Percentiles rank a stretch among this genome's conserved stretches.
Evolutionary conservation across 2,329 filamentous ascomycete species (phyloP).

Genomic region (Pyricularia pennisetigena): DNA sequence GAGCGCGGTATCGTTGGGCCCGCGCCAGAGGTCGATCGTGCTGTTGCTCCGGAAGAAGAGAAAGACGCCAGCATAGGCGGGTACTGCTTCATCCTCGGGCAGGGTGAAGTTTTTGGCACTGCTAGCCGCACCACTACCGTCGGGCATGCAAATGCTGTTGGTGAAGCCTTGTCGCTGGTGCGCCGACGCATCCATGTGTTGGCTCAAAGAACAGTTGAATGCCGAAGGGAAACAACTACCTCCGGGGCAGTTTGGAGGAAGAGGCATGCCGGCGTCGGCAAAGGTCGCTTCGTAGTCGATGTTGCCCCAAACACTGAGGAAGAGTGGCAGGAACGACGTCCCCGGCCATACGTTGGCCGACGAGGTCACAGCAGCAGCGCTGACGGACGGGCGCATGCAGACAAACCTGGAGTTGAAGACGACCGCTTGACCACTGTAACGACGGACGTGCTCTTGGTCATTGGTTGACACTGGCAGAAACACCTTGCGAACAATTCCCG

Average conservation of each 20-base stretch:
- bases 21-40: constrained; percentile 5
- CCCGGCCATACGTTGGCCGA: neutral
- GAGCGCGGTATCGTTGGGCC: constrained; percentile 3
- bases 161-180: constrained; percentile 6
- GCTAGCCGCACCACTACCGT: neutral
- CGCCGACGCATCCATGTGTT: neutral
- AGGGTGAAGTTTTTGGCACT: constrained; percentile 5
- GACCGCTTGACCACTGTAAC: constrained; percentile 9
- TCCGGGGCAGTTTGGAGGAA: constrained; percentile 8
- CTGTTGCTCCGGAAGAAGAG: constrained; percentile 8
- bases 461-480: constrained; percentile 9
- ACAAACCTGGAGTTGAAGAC: constrained; percentile 10
- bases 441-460: constrained; percentile 9
- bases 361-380: constrained; percentile 3
- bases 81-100: constrained; percentile 3
- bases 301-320: constrained; percentile 7
- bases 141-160: constrained; percentile 9
- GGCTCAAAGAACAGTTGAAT: constrained; percentile 13
- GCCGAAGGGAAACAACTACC: constrained; percentile 10
- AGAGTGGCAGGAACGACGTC: neutral
- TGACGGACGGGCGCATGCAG: constrained; percentile 7
- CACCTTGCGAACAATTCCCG: constrained; percentile 12
- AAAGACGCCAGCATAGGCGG: constrained; percentile 3
- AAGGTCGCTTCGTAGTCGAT: constrained; percentile 11
- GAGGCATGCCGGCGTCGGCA: constrained; percentile 8